These are phyloP conservation scores for Cordyceps pruinosa DNA, from an alignment of 2,329 filamentous ascomycete species.

Conservation along the genomic window DNA sequence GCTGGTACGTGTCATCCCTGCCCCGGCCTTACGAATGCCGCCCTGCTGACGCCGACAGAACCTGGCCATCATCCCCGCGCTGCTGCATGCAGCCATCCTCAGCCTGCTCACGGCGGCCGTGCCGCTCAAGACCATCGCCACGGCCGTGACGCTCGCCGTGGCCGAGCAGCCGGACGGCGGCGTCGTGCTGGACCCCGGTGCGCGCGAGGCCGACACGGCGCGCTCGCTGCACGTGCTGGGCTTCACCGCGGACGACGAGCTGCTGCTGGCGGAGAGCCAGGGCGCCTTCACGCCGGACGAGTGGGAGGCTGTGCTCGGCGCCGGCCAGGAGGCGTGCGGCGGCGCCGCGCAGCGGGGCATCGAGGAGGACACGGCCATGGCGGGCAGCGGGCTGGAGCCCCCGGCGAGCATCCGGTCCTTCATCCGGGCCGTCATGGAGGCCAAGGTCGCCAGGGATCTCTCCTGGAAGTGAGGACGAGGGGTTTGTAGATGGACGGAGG, in stretches of 20 bases:
- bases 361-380: conserved; percentile 39
- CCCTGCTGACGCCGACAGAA: conserved; percentile 43
- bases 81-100: conserved; percentile 73
- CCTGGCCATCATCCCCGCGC: conserved; percentile 69
- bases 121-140: conserved; percentile 67
- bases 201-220: conserved; percentile 54
- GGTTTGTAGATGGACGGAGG: background rate
- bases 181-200: conserved; percentile 54
- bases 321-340: conserved; percentile 61
- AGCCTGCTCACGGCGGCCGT: conserved; percentile 77
- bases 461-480: conserved; percentile 44
- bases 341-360: conserved; percentile 24
- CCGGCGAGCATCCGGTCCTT: conserved; percentile 51
- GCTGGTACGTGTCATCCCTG: conserved; percentile 41
- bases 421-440: conserved; percentile 53
- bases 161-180: conserved; percentile 31
- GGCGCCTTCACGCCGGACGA: conserved; percentile 68
- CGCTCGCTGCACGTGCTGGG: conserved; percentile 75
- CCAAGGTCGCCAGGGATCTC: conserved; percentile 46
- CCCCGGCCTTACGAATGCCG: background rate
- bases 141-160: conserved; percentile 58
- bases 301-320: conserved; percentile 65
- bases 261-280: conserved; percentile 75
- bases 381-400: conserved; percentile 36
- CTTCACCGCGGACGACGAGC: conserved; percentile 65